phyloP scores from a whole-genome alignment of 352 stramenopile genomes.

The Plasmopara halstedii region DNA sequence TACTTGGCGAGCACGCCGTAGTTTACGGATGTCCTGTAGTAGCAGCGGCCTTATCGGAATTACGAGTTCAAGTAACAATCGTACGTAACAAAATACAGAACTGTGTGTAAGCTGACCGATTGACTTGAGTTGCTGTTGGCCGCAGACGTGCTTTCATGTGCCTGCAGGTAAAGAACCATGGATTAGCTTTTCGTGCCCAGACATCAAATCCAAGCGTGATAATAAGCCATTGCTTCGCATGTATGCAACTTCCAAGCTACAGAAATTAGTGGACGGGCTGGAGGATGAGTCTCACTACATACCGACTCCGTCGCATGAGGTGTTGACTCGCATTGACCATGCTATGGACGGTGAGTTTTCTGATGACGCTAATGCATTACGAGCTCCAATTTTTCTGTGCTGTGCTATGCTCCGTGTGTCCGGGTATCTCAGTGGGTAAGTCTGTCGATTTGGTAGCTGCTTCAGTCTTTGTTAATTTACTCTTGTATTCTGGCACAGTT shows the following conservation, averaged over 20 bases:
- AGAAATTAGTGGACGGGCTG: constrained; percentile 24
- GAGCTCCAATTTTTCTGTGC: constrained; percentile 50
- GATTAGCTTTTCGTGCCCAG: constrained; percentile 47
- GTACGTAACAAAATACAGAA: constrained; percentile 36
- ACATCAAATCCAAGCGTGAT: constrained; percentile 32
- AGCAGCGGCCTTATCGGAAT: constrained; percentile 69
- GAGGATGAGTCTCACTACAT: constrained; percentile 42
- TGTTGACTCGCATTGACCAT: constrained; percentile 42
- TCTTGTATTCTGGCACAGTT: constrained; percentile 5
- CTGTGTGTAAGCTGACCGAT: not conserved
- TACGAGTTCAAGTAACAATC: constrained; percentile 72
- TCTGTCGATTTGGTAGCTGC: not conserved
- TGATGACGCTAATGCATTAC: constrained; percentile 40
- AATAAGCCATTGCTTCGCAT: constrained; percentile 23
- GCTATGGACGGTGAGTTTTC: constrained; percentile 35
- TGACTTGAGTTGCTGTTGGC: not conserved
- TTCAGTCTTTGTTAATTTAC: not conserved
- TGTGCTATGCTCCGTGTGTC: constrained; percentile 46
- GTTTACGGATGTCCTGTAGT: constrained; percentile 83
- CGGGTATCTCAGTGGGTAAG: constrained; percentile 19
- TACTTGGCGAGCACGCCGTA: constrained; percentile 87
- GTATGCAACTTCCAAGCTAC: constrained; percentile 27
- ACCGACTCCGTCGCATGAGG: constrained; percentile 26
- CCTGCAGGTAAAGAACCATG: constrained; percentile 6
- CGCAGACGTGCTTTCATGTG: constrained; percentile 23